Percentiles rank a stretch among this genome's conserved stretches.
phyloP scores from a whole-genome alignment of 2,329 filamentous ascomycete species.

The Pleomassaria siparia region DNA sequence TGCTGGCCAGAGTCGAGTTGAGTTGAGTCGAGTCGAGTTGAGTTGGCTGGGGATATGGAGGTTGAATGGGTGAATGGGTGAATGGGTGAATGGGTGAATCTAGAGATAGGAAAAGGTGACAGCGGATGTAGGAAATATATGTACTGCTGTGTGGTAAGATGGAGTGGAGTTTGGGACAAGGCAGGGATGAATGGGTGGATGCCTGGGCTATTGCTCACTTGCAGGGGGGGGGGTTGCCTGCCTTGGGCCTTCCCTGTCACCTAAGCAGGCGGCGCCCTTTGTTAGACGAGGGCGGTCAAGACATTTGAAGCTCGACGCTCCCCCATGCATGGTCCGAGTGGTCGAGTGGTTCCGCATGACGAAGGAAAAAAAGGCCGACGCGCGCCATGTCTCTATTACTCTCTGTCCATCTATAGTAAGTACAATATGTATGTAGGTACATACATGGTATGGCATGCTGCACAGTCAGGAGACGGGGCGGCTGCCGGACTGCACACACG shows the following conservation, averaged over 20 bases:
- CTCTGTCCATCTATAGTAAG: no score
- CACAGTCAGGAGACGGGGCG: conserved; percentile 25
- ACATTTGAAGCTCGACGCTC: background rate
- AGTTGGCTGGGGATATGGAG: conserved; percentile 7
- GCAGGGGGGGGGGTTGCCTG: conserved; percentile 7
- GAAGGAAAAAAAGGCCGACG: conserved; percentile 14
- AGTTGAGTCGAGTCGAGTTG: no score
- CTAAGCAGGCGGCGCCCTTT: background rate
- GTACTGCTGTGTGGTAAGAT: no score
- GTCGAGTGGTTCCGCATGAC: conserved; percentile 24
- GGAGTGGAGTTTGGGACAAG: conserved; percentile 22
- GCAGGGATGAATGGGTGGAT: conserved; percentile 14
- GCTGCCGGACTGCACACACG: no score
- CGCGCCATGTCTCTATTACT: conserved; percentile 8
- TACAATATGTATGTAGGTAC: no score
- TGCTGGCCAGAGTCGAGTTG: conserved; percentile 11
- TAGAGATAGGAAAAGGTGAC: conserved; percentile 23
- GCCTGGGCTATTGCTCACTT: conserved; percentile 15
- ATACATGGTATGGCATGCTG: conserved; percentile 19
- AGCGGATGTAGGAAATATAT: conserved; percentile 31
- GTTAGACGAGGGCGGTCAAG: conserved; percentile 36
- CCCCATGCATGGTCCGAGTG: background rate
- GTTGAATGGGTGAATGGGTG: conserved; percentile 9
- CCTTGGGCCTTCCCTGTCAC: background rate
- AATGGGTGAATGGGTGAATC: conserved; percentile 14